phyloP scores from a whole-genome alignment of 352 stramenopile species.

The Phytophthora pistaciae region DNA sequence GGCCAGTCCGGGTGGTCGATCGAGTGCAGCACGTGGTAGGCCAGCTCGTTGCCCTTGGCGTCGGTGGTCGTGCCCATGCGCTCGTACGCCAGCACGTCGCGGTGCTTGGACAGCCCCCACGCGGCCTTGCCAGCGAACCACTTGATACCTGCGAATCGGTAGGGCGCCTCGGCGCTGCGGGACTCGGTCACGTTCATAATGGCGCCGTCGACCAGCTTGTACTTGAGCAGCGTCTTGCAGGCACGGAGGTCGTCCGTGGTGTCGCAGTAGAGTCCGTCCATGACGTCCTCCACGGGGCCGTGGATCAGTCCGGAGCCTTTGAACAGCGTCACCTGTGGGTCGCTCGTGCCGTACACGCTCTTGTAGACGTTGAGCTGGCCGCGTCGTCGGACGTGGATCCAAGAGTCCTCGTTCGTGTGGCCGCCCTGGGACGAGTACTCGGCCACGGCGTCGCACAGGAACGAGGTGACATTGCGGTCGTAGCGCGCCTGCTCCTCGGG shows the following conservation, averaged over 20 bases:
- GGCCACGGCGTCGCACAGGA: slow-evolving; percentile 47
- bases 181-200: slow-evolving; percentile 54
- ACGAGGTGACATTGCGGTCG: slow-evolving; percentile 46
- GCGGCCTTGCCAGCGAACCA: slow-evolving; percentile 51
- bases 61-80: slow-evolving; percentile 65
- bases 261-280: slow-evolving; percentile 62
- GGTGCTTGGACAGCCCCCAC: slow-evolving; percentile 50
- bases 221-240: slow-evolving; percentile 52
- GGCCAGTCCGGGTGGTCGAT: slow-evolving; percentile 66
- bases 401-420: slow-evolving; percentile 48
- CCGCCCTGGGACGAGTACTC: slow-evolving; percentile 43
- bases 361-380: slow-evolving; percentile 57
- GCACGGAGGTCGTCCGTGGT: slow-evolving; percentile 52
- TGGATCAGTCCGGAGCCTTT: slow-evolving; percentile 46
- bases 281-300: slow-evolving; percentile 48
- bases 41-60: slow-evolving; percentile 51
- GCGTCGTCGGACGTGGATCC: slow-evolving; percentile 50
- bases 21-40: slow-evolving; percentile 65
- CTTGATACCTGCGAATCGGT: slow-evolving; percentile 59
- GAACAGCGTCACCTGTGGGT: slow-evolving; percentile 54
- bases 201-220: slow-evolving; percentile 48
- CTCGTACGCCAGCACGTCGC: slow-evolving; percentile 55
- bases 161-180: slow-evolving; percentile 42
- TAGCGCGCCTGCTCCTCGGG: slow-evolving; percentile 43
- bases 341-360: slow-evolving; percentile 46